Evolutionary conservation across 768 basidiomycete genomes (phyloP).

Genomic region (Lyophyllum semitale): DNA sequence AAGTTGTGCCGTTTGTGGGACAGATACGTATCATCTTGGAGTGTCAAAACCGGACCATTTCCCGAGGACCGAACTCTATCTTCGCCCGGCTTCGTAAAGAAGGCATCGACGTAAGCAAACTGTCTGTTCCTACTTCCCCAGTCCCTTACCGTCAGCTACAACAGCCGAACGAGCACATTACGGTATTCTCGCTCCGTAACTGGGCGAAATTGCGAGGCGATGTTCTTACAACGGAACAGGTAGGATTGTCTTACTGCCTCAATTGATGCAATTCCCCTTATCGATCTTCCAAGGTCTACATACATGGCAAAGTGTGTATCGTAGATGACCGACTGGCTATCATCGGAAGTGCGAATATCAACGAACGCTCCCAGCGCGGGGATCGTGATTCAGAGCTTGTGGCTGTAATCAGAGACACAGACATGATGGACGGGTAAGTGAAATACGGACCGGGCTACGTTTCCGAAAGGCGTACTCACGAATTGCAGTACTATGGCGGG

Average conservation of each 20-base stretch:
- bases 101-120: constrained; percentile 75
- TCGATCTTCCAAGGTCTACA: constrained; percentile 64
- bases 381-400: constrained; percentile 97
- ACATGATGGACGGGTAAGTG: constrained; percentile 88
- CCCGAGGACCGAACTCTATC: constrained; percentile 89
- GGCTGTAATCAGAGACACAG: constrained; percentile 91
- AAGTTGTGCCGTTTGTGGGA: background rate
- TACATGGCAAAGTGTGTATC: constrained; percentile 86
- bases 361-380: constrained; percentile 93
- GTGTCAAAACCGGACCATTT: constrained; percentile 89
- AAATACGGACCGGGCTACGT: background rate
- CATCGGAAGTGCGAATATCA: constrained; percentile 97
- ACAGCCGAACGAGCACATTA: constrained; percentile 91
- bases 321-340: constrained; percentile 95
- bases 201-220: constrained; percentile 92
- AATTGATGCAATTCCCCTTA: constrained; percentile 1
- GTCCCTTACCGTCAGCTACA: constrained; percentile 9
- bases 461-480: constrained; percentile 1
- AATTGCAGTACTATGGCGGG: constrained; percentile 84
- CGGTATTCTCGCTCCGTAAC: constrained; percentile 86
- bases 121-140: background rate
- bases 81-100: constrained; percentile 83
- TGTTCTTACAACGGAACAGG: constrained; percentile 86
- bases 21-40: constrained; percentile 94
- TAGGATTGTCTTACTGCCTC: constrained; percentile 26